Evolutionary conservation across 2,329 filamentous ascomycete species (phyloP).

Genomic region (Metarhizium humberi): DNA sequence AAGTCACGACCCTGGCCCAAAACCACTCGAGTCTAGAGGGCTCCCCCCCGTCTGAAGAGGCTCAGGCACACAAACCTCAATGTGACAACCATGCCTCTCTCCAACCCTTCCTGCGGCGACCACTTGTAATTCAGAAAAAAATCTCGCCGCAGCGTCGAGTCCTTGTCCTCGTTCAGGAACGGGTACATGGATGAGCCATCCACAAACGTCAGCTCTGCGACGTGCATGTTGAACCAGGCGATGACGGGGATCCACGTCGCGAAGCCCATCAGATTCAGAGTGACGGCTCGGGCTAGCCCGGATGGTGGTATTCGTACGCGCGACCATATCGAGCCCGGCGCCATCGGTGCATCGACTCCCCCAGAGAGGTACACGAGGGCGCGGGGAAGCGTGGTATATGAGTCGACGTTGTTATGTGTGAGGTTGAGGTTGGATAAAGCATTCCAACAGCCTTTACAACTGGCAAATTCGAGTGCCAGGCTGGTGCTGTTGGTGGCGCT

Average conservation of each 20-base stretch:
- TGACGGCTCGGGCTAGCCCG: slow-evolving; percentile 23
- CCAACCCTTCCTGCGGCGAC: slow-evolving; percentile 45
- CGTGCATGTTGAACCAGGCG: slow-evolving; percentile 51
- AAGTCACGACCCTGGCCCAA: too few species aligned
- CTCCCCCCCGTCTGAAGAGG: not conserved
- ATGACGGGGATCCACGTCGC: slow-evolving; percentile 54
- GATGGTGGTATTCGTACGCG: slow-evolving; percentile 17
- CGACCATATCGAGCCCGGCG: slow-evolving; percentile 21
- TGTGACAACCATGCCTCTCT: slow-evolving; percentile 67
- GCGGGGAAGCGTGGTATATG: not conserved
- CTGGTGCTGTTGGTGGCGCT: too few species aligned
- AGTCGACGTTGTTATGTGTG: too few species aligned
- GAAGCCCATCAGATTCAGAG: slow-evolving; percentile 40
- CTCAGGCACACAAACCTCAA: slow-evolving; percentile 40
- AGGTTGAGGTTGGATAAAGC: too few species aligned
- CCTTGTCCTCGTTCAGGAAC: slow-evolving; percentile 58
- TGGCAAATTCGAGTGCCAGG: too few species aligned
- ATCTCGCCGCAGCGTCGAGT: slow-evolving; percentile 45
- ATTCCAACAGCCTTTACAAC: too few species aligned
- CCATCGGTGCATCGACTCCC: not conserved
- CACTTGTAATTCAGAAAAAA: slow-evolving; percentile 51
- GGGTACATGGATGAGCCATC: slow-evolving; percentile 67
- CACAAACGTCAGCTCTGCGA: slow-evolving; percentile 49
- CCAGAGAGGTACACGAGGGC: not conserved
- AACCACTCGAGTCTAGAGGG: not conserved